Evolutionary conservation across 2,329 filamentous ascomycete genomes (phyloP).

Genomic region (Calonectria pseudoturangicola): DNA sequence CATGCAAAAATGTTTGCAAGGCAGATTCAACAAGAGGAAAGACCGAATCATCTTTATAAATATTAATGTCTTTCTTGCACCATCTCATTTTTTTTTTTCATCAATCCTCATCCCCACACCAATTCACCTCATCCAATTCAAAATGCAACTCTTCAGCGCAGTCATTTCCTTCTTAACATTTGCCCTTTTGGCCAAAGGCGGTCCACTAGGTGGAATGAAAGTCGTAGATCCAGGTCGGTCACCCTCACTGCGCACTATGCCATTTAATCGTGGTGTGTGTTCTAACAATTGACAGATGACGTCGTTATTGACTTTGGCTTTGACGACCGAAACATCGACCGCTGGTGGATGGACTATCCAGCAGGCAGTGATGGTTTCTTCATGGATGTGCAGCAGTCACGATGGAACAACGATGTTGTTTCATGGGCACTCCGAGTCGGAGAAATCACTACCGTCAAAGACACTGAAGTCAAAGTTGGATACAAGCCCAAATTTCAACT

Average conservation of each 20-base stretch:
- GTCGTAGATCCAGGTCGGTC: neutral
- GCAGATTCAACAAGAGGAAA: too few relatives aligned
- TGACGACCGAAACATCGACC: neutral
- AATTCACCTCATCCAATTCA: too few relatives aligned
- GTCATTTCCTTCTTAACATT: neutral
- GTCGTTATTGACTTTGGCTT: slow-evolving; percentile 3
- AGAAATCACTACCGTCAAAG: neutral
- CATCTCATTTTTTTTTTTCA: too few relatives aligned
- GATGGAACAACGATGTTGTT: neutral
- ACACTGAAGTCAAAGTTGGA: neutral
- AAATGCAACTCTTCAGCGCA: too few relatives aligned
- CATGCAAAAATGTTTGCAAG: too few relatives aligned
- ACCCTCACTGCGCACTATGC: neutral
- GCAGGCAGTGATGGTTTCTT: slow-evolving; percentile 7
- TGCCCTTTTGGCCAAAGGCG: neutral
- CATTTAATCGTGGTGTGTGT: neutral
- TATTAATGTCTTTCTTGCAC: too few relatives aligned
- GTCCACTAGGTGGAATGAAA: neutral
- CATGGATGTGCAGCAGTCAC: slow-evolving; percentile 6
- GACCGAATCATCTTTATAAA: too few relatives aligned
- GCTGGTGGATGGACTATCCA: neutral
- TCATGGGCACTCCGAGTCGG: slow-evolving; percentile 17
- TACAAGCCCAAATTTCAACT: slow-evolving; percentile 17
- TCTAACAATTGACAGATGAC: neutral
- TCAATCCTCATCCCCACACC: too few relatives aligned